A percentile compares a stretch with the other conserved stretches of the same genome.
phyloP scores from a whole-genome alignment of 306 rosid species.

The Gastrolobium villosum region DNA sequence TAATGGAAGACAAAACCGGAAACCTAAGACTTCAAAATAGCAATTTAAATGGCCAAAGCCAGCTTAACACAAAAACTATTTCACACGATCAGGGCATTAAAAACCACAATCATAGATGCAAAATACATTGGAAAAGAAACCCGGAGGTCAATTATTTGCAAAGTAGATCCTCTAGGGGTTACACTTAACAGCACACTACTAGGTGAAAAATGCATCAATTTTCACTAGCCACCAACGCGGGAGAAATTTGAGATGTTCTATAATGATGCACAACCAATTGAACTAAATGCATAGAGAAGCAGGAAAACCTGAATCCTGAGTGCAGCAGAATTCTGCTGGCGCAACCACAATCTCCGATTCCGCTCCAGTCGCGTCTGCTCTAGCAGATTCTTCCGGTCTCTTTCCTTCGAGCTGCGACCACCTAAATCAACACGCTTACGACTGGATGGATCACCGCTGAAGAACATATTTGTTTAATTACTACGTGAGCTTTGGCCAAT shows the following conservation, averaged over 20 bases:
- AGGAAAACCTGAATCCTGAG: constrained; percentile 75
- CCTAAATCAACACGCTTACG: constrained; percentile 98
- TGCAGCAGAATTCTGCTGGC: constrained; percentile 83
- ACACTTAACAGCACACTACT: constrained; percentile 16
- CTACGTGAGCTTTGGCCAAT: constrained; percentile 37
- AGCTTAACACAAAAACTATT: background rate
- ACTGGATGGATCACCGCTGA: constrained; percentile 92
- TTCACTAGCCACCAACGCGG: background rate
- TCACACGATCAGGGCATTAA: constrained; percentile 19
- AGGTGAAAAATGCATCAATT: constrained; percentile 2
- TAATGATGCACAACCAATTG: background rate
- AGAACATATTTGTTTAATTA: constrained; percentile 65
- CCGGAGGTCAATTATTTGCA: background rate
- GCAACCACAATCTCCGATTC: constrained; percentile 68
- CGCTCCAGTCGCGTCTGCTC: constrained; percentile 94
- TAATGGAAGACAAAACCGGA: background rate
- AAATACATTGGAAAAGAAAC: background rate
- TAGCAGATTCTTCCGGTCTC: constrained; percentile 89
- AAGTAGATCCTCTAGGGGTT: background rate
- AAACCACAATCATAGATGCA: constrained; percentile 24
- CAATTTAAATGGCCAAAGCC: constrained; percentile 21
- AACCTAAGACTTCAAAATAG: constrained; percentile 11
- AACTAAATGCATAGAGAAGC: constrained; percentile 25
- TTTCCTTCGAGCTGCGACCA: constrained; percentile 90
- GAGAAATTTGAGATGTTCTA: background rate